Evolutionary conservation across 2,329 filamentous ascomycete genomes (phyloP), one percentile per base, ranked within the genome.

Genomic region (Paramyrothecium sp.): DNA sequence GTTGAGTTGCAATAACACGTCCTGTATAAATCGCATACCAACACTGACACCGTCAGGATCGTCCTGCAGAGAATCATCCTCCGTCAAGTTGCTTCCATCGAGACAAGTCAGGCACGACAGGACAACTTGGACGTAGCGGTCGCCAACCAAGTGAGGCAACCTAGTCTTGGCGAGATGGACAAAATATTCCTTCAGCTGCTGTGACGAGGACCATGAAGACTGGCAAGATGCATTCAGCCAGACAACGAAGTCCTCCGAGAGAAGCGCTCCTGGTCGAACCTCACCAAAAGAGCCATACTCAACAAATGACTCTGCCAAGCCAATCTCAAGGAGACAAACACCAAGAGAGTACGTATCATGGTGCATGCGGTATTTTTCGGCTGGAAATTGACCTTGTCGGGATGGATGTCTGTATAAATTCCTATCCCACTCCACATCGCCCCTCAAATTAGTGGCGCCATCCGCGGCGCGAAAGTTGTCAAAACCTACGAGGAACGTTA

Each of bases 291-390:
- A 2, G n/a, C 56, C 46, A 48, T 69, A 70, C 2, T 49, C 21
- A 11, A 74, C 61, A 33, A 73, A 67, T 0, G 69, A 73, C 1
- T 69, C 55, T 78, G 79, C 82, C 0, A 84, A 59, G 0, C 80
- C 81, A 26, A 85, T 74, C 63, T 85, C 81, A 0, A 85, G 66
- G 0, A 85, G 70, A 54, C 77, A 81, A 0, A 84, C 79, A 0
- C 82, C 81, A 0, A 85, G 72, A 55, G 79, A 81, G 65, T 85
- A 85, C 12, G 85, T 79, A 57, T 85, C 81, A 61, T 85, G 81
- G 54, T 81, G 76, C 76, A 84, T 83, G 2, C 60, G 66, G 59
- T 81, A 84, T 0, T 61, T 55, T 1, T 77, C 71, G 22, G 73
- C 65, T 0, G 72, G 69, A 2, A 61, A 58, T 0, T 69, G 21